Percentiles rank a stretch among this genome's conserved stretches.
Conservation (phyloP, 768 basidiomycete genomes). For the Leccinum aurantiacum region DNA sequence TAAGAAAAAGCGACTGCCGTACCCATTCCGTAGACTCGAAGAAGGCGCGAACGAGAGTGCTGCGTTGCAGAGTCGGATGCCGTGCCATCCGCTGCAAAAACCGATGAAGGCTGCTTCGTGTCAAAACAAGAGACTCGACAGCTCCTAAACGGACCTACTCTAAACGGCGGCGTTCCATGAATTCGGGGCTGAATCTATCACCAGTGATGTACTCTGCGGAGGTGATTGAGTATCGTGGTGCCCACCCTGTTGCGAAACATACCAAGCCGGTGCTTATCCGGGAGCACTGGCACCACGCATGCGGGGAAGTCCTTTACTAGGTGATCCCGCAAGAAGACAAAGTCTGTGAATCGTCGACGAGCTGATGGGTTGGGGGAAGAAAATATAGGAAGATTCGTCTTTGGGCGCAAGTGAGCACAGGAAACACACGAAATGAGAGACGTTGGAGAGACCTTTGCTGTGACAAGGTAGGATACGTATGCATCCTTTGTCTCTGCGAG, state of each 20-base stretch:
- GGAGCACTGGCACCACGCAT: conserved; percentile 95
- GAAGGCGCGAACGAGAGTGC: conserved; percentile 89
- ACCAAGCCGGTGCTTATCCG: conserved; percentile 97
- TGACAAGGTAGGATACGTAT: conserved; percentile 92
- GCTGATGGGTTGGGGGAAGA: conserved; percentile 69
- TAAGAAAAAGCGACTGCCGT: conserved; percentile 23
- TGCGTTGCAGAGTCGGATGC: conserved; percentile 92
- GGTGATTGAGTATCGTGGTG: conserved; percentile 4
- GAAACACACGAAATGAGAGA: background rate
- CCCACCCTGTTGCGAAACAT: conserved; percentile 29
- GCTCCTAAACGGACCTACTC: conserved; percentile 57
- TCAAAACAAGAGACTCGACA: conserved; percentile 3
- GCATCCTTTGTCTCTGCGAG: conserved; percentile 96
- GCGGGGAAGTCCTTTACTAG: conserved; percentile 92
- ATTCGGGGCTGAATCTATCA: conserved; percentile 95
- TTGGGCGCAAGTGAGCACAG: conserved; percentile 16
- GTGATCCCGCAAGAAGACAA: conserved; percentile 89
- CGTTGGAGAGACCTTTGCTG: conserved; percentile 65
- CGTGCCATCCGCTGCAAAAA: conserved; percentile 89
- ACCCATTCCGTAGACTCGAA: conserved; percentile 99
- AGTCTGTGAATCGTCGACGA: conserved; percentile 94
- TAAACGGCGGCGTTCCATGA: conserved; percentile 87
- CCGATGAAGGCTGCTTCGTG: conserved; percentile 70
- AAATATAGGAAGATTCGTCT: conserved; percentile 93
- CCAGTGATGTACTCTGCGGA: conserved; percentile 91